These are phyloP conservation scores for Ganoderma boninense DNA, from an alignment of 1,284 basidiomycete species.

Conservation along the genomic window DNA sequence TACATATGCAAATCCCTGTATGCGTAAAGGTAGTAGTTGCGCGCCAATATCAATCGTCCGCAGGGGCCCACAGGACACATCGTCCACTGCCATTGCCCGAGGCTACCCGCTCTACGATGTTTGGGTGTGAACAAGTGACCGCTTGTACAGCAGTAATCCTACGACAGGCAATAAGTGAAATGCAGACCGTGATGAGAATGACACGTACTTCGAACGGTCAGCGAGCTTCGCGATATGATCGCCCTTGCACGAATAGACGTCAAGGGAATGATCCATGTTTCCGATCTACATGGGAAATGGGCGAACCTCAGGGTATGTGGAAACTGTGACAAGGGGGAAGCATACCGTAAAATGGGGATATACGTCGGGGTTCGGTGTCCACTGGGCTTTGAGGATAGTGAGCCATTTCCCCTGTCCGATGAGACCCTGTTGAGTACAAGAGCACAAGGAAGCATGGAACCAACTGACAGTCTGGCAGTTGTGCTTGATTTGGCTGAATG, in stretches of 20 bases:
- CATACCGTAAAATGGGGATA: constrained; percentile 83
- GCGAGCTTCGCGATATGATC: constrained; percentile 68
- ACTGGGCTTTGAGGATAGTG: constrained; percentile 76
- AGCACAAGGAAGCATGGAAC: neutral
- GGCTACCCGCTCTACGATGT: constrained; percentile 71
- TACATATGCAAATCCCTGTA: too few relatives aligned
- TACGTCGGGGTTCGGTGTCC: constrained; percentile 77
- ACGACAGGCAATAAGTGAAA: neutral
- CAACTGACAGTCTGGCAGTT: constrained; percentile 77
- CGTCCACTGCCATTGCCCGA: constrained; percentile 81
- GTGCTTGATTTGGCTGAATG: constrained; percentile 68
- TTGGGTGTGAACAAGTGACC: constrained; percentile 87
- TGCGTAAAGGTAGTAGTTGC: too few relatives aligned
- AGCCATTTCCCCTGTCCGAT: constrained; percentile 75
- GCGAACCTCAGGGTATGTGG: neutral
- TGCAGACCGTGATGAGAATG: constrained; percentile 12
- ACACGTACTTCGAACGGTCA: constrained; percentile 61
- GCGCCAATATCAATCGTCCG: constrained; percentile 28
- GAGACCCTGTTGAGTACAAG: neutral
- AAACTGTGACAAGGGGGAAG: constrained; percentile 13
- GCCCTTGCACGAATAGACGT: constrained; percentile 78
- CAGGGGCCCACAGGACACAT: constrained; percentile 81
- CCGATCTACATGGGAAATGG: constrained; percentile 57
- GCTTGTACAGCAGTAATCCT: constrained; percentile 84
- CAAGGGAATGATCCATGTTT: constrained; percentile 78